Base-by-base conservation (phyloP, 768 basidiomycete species). In the Filobasidium wieringae region DNA sequence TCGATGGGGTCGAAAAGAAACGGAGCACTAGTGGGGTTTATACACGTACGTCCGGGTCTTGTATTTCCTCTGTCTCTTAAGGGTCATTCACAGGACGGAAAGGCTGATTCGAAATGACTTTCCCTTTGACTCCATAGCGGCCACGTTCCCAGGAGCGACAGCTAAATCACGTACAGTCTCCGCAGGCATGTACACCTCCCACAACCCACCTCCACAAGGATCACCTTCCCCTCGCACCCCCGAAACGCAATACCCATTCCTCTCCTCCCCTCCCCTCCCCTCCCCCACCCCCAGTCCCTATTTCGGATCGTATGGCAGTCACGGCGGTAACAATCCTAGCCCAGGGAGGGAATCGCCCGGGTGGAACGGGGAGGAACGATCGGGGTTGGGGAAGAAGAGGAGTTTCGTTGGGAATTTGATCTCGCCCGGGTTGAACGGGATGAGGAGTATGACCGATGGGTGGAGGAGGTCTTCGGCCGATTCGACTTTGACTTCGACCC, bases 1-100 rank as follows among this genome's bases (percentile, higher is more conserved):
- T 56, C 2, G 62, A 63, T 51, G 62, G 62, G 17, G 59, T 56
- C 1, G 54, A 45, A 12, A 56, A 59, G 36, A 59, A 57, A 45
- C 51, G 32, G 40, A 47, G 58, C 31, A 60, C 54, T 4, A 55
- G 51, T 14, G 62, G 62, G 24, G 58, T 63, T 3, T 63, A 63
- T 39, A 63, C 62, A 19, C 62, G 61, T 63, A 33, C 55, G 61
- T 56, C 41, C 7, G 36, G 14, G 7, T 26, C 50, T 7, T 40
- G 12, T 7, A 36, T 40, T 1, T 29, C 12, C 12, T 34, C 31
- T 9, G 19, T 29, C 26, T 29, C 50, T 15, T 22, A 40, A 40
- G 11, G 22, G 37, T 22, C 15, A 40, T 40, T 17, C 11, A 40
- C 37, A 40, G 37, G 37, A 40, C n/a, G n/a, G n/a, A n/a, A n/a